Conservation (phyloP, 1,284 basidiomycete species). For the Trametes polyzona region DNA sequence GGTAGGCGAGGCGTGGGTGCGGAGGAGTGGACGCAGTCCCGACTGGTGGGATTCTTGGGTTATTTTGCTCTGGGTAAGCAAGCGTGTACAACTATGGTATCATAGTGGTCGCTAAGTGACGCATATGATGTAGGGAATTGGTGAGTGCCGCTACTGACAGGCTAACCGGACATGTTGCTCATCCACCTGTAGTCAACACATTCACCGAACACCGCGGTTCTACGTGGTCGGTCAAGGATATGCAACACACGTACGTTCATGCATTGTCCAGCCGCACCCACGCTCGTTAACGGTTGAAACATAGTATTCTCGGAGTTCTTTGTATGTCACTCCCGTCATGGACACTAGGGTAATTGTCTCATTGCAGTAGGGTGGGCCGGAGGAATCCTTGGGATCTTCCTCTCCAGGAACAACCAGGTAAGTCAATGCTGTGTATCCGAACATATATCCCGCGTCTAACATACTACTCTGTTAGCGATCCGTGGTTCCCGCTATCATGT, state of each 20-base stretch:
- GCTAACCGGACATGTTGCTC: neutral
- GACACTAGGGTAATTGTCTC: neutral
- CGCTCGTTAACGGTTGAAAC: neutral
- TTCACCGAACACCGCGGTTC: conserved; percentile 90
- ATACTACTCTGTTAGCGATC: conserved; percentile 54
- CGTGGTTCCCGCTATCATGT: conserved; percentile 86
- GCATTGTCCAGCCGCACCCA: neutral
- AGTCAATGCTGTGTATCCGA: conserved; percentile 12
- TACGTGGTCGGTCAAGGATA: conserved; percentile 88
- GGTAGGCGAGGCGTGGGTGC: conserved; percentile 84
- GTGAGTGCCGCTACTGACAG: conserved; percentile 39
- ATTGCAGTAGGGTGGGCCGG: conserved; percentile 83
- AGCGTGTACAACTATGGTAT: too few relatives aligned
- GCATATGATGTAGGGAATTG: conserved; percentile 52
- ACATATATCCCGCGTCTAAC: too few relatives aligned
- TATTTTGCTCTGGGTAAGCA: conserved; percentile 84
- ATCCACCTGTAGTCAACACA: conserved; percentile 71
- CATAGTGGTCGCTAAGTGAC: too few relatives aligned
- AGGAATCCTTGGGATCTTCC: conserved; percentile 86
- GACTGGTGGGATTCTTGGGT: conserved; percentile 93
- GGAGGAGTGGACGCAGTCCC: conserved; percentile 71
- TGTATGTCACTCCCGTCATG: conserved; percentile 36
- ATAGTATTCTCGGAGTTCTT: conserved; percentile 47
- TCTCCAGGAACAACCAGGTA: conserved; percentile 81
- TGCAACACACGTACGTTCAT: conserved; percentile 84